These are phyloP conservation scores for Neurospora intermedia DNA, from an alignment of 495 filamentous ascomycete species.

Conservation along the genomic window DNA sequence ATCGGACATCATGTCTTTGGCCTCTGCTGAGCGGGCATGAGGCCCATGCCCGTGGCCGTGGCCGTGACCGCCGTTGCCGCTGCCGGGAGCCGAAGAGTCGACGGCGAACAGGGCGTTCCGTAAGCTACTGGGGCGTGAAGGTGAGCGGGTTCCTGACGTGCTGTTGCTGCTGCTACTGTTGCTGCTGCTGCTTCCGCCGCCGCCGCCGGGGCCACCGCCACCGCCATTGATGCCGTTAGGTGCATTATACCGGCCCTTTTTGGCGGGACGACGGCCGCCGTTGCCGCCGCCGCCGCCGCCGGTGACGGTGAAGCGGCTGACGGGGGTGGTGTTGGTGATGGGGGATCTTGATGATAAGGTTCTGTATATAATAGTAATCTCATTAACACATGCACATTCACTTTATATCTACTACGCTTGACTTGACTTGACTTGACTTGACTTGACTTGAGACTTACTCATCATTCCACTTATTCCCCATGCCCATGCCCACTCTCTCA, in stretches of 20 bases:
- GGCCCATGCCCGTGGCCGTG: background rate
- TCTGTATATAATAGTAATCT: too few species aligned
- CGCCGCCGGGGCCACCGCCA: background rate
- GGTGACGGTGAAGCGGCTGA: conserved; percentile 4
- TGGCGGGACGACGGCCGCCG: background rate
- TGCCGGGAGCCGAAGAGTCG: background rate
- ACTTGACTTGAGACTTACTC: conserved; percentile 3
- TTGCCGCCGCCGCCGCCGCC: background rate
- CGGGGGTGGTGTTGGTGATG: background rate
- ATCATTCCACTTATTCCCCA: conserved; percentile 10
- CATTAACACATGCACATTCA: too few species aligned
- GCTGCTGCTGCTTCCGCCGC: background rate
- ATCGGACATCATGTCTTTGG: background rate
- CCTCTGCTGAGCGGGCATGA: background rate
- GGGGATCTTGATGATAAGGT: conserved; percentile 1
- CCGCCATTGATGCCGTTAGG: background rate
- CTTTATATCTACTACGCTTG: too few species aligned
- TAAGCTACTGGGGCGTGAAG: conserved; percentile 9
- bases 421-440: too few species aligned
- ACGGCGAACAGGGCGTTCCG: conserved; percentile 7
- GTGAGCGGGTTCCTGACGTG: conserved; percentile 1
- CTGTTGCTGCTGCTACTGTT: background rate
- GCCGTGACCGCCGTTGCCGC: too few species aligned
- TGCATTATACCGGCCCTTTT: conserved; percentile 3
- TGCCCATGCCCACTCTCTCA: background rate